Conservation (phyloP, 2,329 filamentous ascomycete species). For the Gaeumannomyces sp. region DNA sequence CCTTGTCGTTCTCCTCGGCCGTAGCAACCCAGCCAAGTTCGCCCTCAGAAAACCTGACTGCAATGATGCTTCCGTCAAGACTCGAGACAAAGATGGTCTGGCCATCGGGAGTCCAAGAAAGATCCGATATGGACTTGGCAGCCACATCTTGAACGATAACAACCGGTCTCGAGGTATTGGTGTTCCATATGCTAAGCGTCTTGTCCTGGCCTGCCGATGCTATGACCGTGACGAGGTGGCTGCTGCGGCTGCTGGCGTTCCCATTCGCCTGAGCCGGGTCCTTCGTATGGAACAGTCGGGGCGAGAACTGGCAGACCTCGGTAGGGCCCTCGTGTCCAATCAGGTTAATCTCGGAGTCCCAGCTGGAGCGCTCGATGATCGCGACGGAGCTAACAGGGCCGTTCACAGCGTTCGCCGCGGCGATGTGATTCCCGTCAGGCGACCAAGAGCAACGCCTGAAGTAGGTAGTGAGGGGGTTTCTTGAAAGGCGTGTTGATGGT, state of each 20-base stretch:
- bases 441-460: conserved; percentile 97
- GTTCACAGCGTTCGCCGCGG: conserved; percentile 93
- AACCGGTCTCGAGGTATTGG: conserved; percentile 84
- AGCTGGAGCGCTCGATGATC: conserved; percentile 84
- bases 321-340: conserved; percentile 96
- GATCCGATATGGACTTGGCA: conserved; percentile 86
- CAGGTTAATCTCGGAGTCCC: conserved; percentile 95
- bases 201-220: conserved; percentile 97
- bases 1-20: conserved; percentile 84
- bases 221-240: conserved; percentile 74
- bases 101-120: conserved; percentile 91
- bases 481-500: conserved; percentile 84
- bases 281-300: conserved; percentile 73
- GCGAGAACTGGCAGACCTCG: conserved; percentile 96
- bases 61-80: conserved; percentile 82
- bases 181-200: conserved; percentile 95
- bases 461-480: conserved; percentile 92
- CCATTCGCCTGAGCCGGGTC: conserved; percentile 54
- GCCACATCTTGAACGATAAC: conserved; percentile 85
- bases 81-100: conserved; percentile 80
- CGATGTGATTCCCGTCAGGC: conserved; percentile 93
- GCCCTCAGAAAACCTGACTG: conserved; percentile 73
- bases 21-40: conserved; percentile 87
- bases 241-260: conserved; percentile 32
- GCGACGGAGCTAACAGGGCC: conserved; percentile 95